Evolutionary conservation across 768 basidiomycete species (phyloP), one percentile per base, ranked within the genome.

Genomic region (Ephemerocybe angulata): DNA sequence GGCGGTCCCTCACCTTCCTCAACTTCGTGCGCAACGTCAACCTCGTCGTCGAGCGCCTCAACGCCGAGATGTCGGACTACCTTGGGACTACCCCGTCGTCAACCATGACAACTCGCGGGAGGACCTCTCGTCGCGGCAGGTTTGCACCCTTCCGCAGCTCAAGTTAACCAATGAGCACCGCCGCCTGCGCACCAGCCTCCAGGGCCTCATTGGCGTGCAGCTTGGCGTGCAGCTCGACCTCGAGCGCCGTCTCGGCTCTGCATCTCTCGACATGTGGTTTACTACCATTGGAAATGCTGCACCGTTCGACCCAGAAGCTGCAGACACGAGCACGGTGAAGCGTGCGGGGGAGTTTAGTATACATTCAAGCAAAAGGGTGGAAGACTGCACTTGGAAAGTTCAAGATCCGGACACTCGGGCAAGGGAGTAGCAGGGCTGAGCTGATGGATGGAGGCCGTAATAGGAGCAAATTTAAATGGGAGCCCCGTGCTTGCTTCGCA

Each of bases 1-100:
- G 89, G 89, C 80, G 86, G 21, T 72, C 81, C 15, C 86, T 92
- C 55, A 84, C 91, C 55, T 84, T 87, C 60, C 81, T 91, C 61
- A 92, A 92, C 66, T 81, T 92, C 66, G 77, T 90, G 51, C 83
- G 87, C 63, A 89, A 88, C 58, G 77, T 88, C 61, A 82, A 86
- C 57, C 71, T 73, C 27, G 80, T 87, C 42, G 73, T 89, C 21
- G 79, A 86, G 47, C 71, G 79, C 37, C 72, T 88, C 38, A 63
- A 69, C 15, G 76, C 76, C 30, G 85, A 87, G 60, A 83, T 87
- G 78, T 67, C 77, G 22, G 76, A 70, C 63, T n/a, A n/a, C n/a
- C n/a, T n/a, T n/a, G n/a, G n/a, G n/a, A n/a, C n/a, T 68, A 50
- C 71, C 71, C 55, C 7, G 41, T 51, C 19, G 42, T 56, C n/a